phyloP scores from a whole-genome alignment of 2,329 filamentous ascomycete genomes.

The Aplosporella prunicola region DNA sequence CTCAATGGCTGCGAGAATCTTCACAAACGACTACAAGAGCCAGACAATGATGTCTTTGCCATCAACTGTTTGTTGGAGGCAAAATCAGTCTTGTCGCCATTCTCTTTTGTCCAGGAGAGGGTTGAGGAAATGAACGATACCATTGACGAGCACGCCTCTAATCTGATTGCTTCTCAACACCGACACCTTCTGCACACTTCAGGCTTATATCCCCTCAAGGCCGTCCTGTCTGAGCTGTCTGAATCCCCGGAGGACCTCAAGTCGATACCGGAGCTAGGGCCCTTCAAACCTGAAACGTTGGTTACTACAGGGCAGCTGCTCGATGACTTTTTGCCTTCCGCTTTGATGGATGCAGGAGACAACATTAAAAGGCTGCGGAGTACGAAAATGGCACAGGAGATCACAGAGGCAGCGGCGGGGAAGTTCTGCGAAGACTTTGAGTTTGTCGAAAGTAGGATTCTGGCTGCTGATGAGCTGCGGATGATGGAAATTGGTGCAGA shows the following conservation, averaged over 20 bases:
- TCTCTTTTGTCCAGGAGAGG: constrained; percentile 54
- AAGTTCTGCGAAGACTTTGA: constrained; percentile 81
- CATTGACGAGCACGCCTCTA: constrained; percentile 46
- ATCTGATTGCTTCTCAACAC: constrained; percentile 59
- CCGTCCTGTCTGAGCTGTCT: constrained; percentile 41
- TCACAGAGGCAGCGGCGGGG: constrained; percentile 76
- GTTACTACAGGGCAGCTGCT: constrained; percentile 61
- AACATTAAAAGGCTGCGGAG: constrained; percentile 67
- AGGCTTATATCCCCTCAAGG: constrained; percentile 57
- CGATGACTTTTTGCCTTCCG: constrained; percentile 86
- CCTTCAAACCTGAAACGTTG: constrained; percentile 54
- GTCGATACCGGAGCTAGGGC: constrained; percentile 44
- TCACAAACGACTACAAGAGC: constrained; percentile 49
- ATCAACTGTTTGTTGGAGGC: constrained; percentile 62
- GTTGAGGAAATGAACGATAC: constrained; percentile 47
- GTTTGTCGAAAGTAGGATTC: constrained; percentile 52
- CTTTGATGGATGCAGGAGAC: constrained; percentile 82
- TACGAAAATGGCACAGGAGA: constrained; percentile 58
- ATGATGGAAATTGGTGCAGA: constrained; percentile 28
- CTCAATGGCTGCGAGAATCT: constrained; percentile 65
- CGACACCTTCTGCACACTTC: constrained; percentile 65
- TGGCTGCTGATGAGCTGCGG: constrained; percentile 47
- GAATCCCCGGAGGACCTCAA: constrained; percentile 42
- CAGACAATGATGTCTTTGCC: constrained; percentile 57
- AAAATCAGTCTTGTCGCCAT: constrained; percentile 45